Base-by-base conservation (phyloP, 257 asterid species). In the Solanum peruvianum region DNA sequence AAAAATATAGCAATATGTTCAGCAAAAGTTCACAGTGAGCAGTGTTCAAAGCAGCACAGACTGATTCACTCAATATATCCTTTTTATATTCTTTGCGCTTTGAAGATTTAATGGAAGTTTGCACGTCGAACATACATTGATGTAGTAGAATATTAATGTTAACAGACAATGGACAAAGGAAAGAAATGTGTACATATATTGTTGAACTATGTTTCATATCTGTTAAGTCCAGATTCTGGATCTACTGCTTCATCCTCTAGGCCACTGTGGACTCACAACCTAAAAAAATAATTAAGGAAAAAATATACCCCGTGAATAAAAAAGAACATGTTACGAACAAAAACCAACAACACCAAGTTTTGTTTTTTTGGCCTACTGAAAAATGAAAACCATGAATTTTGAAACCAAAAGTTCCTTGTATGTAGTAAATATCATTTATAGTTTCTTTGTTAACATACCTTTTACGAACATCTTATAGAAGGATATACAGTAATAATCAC, bases 251-350 rank as follows among this genome's bases (percentile, higher is more conserved):
- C 93, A 94, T 75, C 88, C 96, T 85, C 88, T 91, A 33, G 99
- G 99, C 99, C 99, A 96, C 75, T 96, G 99, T 85, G 98, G 99
- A 91, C 99, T 96, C 88, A 94, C 99, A 84, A 96, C 98, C 98
- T 96, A 93, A 91, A 60, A 60, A 49, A 47, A 11, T 27, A 27
- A 4, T 4, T 29, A 44, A 37, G 29, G 18, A 29, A 31, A 78
- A 27, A 47, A 11, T 15, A 83, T 12, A 21, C 80, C 27, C 11
- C 25, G 31, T 56, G 47, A n/a, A 66, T 18, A 39, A 25, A 11
- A 12, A n/a, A 39, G 11, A 44, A 25, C 64, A 78, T 44, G 62
- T 44, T 4, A 37, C 16, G 15, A 13, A 67, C 23, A 4, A 56
- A 69, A 42, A 41, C 20, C 29, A 45, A 21, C 71, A 62, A 33